Conservation (phyloP, 2,329 filamentous ascomycete genomes). For the Xylariaceae sp. region DNA sequence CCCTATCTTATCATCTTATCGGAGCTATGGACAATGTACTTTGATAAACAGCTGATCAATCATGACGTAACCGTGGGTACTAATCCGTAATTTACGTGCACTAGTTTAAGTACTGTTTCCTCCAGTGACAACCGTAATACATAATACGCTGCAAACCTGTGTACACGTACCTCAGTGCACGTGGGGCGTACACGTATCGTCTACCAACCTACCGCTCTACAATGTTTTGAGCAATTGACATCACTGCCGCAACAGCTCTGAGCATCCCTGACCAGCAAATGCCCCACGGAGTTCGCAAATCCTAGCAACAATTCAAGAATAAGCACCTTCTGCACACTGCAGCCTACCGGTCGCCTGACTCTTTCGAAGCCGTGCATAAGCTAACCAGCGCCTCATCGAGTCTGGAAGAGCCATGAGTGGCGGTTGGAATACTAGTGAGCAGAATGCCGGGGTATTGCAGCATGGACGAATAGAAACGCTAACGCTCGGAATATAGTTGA, state of each 20-base stretch:
- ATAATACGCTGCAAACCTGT: too few relatives aligned
- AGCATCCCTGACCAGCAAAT: background rate
- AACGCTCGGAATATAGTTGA: conserved; percentile 53
- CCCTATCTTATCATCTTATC: too few relatives aligned
- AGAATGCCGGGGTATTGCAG: conserved; percentile 6
- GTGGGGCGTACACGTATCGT: background rate
- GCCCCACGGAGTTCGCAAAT: background rate
- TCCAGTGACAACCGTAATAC: too few relatives aligned
- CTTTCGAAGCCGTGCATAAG: background rate
- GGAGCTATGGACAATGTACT: too few relatives aligned
- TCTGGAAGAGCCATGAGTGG: conserved; percentile 53
- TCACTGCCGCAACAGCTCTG: conserved; percentile 5
- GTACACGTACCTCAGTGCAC: too few relatives aligned
- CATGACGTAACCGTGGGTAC: too few relatives aligned
- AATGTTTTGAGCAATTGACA: conserved; percentile 8
- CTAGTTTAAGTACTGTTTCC: too few relatives aligned
- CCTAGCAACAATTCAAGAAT: background rate
- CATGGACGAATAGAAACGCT: conserved; percentile 14
- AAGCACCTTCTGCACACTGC: background rate
- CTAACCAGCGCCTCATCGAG: conserved; percentile 21
- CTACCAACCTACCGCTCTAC: background rate
- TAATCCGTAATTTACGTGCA: too few relatives aligned
- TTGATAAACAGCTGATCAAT: too few relatives aligned
- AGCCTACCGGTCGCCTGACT: background rate
- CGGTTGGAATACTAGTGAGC: conserved; percentile 84